A percentile compares a stretch with the other conserved stretches of the same genome.
These are phyloP conservation scores for Fraxinus velutina DNA, from an alignment of 305 asterid species.

Conservation along the genomic window DNA sequence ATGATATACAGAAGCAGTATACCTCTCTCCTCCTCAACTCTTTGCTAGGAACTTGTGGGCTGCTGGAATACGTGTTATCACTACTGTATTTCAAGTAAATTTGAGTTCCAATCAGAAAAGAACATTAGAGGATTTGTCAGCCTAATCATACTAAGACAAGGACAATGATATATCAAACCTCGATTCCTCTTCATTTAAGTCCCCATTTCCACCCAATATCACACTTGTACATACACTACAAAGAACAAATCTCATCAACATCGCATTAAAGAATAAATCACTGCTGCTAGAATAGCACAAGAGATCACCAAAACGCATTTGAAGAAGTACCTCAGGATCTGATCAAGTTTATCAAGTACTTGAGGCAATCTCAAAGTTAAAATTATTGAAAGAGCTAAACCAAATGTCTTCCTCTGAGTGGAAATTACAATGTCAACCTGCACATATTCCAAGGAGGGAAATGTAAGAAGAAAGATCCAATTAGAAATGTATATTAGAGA, in stretches of 20 bases:
- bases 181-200: slow-evolving; percentile 79
- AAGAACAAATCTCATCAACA: slow-evolving; percentile 25
- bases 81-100: slow-evolving; percentile 41
- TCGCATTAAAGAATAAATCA: slow-evolving; percentile 7
- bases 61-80: slow-evolving; percentile 60
- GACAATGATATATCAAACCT: slow-evolving; percentile 47
- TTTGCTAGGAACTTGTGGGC: slow-evolving; percentile 71
- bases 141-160: neutral
- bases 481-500: neutral
- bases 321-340: slow-evolving; percentile 68
- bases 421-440: slow-evolving; percentile 76
- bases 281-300: slow-evolving; percentile 10
- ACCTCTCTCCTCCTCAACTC: slow-evolving; percentile 95
- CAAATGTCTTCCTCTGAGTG: slow-evolving; percentile 65
- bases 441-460: neutral
- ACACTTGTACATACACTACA: slow-evolving; percentile 77
- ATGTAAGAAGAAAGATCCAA: neutral
- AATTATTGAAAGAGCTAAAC: slow-evolving; percentile 77
- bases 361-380: slow-evolving; percentile 81
- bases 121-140: neutral
- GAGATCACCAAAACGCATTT: slow-evolving; percentile 12
- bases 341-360: slow-evolving; percentile 90
- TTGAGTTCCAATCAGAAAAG: slow-evolving; percentile 17
- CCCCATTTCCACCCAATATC: slow-evolving; percentile 76
- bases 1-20: slow-evolving; percentile 24